phyloP scores from a whole-genome alignment of 371 early-diverging fungal genomes.

The Synchytrium microbalum region DNA sequence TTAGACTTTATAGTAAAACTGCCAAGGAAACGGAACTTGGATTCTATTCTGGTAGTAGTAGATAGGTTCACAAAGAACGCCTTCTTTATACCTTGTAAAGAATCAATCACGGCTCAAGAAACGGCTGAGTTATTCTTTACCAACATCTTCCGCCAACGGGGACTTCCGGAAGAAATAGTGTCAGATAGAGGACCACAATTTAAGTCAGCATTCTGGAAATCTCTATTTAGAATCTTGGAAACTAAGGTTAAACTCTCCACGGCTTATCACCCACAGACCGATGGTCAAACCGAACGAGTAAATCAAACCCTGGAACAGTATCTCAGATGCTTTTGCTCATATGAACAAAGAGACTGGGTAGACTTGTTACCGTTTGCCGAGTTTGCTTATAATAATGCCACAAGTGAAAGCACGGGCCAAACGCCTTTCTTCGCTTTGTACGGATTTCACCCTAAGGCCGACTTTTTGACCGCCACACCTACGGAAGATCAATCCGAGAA shows the following conservation, averaged over 20 bases:
- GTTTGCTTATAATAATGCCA: slow-evolving; percentile 44
- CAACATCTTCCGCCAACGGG: slow-evolving; percentile 24
- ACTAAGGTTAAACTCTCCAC: slow-evolving; percentile 27
- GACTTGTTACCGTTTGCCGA: slow-evolving; percentile 36
- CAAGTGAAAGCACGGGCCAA: slow-evolving; percentile 21
- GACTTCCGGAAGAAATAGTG: slow-evolving; percentile 27
- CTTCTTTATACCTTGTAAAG: slow-evolving; percentile 30
- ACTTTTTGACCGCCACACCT: neutral
- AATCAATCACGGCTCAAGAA: slow-evolving; percentile 17
- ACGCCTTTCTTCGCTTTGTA: slow-evolving; percentile 27
- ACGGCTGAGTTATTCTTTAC: slow-evolving; percentile 26
- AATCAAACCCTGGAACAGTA: slow-evolving; percentile 46
- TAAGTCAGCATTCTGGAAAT: slow-evolving; percentile 34
- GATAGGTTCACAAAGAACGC: slow-evolving; percentile 39
- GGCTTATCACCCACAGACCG: slow-evolving; percentile 42
- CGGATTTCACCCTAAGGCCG: slow-evolving; percentile 14
- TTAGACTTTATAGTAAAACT: slow-evolving; percentile 45
- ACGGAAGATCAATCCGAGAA: neutral
- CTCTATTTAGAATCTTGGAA: slow-evolving; percentile 17
- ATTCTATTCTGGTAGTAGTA: slow-evolving; percentile 38
- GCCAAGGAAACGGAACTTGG: slow-evolving; percentile 20
- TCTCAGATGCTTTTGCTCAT: slow-evolving; percentile 31
- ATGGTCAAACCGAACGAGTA: slow-evolving; percentile 45
- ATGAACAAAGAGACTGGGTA: slow-evolving; percentile 43
- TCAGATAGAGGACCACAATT: slow-evolving; percentile 42